Conservation (phyloP, 495 filamentous ascomycete genomes). For the Neurospora discreta region DNA sequence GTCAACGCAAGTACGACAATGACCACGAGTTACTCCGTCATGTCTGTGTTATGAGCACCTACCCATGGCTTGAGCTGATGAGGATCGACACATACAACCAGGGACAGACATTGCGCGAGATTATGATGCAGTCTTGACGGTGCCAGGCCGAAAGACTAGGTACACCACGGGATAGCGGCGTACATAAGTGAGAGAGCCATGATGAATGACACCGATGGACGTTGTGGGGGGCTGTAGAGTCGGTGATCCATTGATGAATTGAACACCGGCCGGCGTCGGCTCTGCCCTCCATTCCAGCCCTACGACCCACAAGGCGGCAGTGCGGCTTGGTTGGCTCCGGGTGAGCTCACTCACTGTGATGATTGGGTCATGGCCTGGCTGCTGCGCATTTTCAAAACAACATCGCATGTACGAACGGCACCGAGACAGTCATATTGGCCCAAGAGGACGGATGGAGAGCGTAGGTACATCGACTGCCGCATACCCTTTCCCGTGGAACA, state of each 20-base stretch:
- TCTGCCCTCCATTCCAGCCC: conserved; percentile 16
- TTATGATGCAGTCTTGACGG: not conserved
- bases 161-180: not conserved
- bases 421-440: not conserved
- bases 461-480: not conserved
- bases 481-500: not conserved
- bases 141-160: not conserved
- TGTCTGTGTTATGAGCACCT: not conserved
- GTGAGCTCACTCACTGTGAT: not conserved
- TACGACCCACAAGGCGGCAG: conserved; percentile 6
- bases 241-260: not conserved
- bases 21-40: not conserved
- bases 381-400: not conserved
- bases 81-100: not conserved
- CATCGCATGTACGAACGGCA: not conserved
- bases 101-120: not conserved
- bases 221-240: not conserved
- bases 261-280: not conserved
- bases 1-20: not conserved
- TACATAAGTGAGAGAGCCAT: not conserved
- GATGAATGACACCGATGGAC: not conserved
- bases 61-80: not conserved
- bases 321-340: not conserved
- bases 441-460: not conserved
- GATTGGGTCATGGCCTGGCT: not conserved